Evolutionary conservation across 768 basidiomycete species (phyloP).

Genomic region (Russula sp.): DNA sequence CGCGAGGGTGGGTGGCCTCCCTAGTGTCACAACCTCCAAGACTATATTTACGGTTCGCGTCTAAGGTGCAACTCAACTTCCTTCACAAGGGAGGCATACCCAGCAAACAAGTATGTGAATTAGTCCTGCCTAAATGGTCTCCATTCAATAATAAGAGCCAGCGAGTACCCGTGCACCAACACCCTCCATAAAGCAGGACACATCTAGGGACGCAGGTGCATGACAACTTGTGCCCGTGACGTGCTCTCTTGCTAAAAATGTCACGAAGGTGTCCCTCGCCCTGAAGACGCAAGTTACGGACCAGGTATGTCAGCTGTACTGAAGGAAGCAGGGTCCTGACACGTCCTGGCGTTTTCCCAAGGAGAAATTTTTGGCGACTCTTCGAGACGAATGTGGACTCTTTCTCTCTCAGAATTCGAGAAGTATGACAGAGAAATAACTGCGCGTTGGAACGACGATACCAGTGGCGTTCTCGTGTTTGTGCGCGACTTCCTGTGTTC

Average conservation of each 20-base stretch:
- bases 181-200: no score
- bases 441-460: not conserved
- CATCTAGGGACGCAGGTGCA: no score
- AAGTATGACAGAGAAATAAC: not conserved
- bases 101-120: no score
- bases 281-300: not conserved
- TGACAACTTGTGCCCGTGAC: no score
- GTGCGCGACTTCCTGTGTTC: not conserved
- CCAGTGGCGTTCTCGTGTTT: conserved; percentile 4
- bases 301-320: not conserved
- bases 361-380: conserved; percentile 1
- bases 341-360: not conserved
- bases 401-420: conserved; percentile 4
- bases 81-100: no score
- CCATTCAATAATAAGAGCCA: no score
- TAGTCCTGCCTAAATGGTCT: no score
- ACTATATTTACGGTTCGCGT: no score
- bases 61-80: no score
- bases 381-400: conserved; percentile 5
- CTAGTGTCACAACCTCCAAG: no score
- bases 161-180: no score
- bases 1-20: no score
- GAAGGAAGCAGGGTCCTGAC: not conserved
- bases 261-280: not conserved
- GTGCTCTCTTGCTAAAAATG: not conserved